A percentile compares a stretch with the other conserved stretches of the same genome.
These are phyloP conservation scores for Amanita exitialis DNA, from an alignment of 768 basidiomycete species.

Conservation along the genomic window DNA sequence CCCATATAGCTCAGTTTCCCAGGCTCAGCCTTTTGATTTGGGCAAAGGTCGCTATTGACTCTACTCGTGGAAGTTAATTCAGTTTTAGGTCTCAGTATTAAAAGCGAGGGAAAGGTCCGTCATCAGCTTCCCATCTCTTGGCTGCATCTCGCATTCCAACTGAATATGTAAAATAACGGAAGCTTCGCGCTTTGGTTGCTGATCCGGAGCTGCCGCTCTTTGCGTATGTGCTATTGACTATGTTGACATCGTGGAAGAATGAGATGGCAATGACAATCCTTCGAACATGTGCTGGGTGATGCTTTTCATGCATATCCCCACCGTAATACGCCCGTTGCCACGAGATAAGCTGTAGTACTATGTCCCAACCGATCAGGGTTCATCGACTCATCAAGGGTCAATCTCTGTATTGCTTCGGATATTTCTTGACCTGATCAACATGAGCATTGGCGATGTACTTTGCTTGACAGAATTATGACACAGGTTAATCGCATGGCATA, in stretches of 20 bases:
- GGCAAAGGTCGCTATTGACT: not conserved
- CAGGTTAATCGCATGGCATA: not conserved
- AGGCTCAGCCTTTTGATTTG: not conserved
- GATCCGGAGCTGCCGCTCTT: not conserved
- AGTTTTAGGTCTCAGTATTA: not conserved
- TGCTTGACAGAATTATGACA: not conserved
- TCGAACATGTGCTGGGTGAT: not conserved
- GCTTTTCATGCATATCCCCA: too few relatives aligned
- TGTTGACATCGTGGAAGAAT: not conserved
- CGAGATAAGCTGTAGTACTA: too few relatives aligned
- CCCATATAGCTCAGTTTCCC: not conserved
- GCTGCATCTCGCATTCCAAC: not conserved
- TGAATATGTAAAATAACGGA: not conserved
- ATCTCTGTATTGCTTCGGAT: not conserved
- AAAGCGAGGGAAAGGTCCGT: not conserved
- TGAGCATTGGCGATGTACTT: not conserved
- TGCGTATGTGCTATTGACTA: not conserved
- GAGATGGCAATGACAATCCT: not conserved
- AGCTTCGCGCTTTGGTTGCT: not conserved
- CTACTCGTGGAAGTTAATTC: not conserved
- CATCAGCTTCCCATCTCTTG: not conserved
- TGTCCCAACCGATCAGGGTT: not conserved
- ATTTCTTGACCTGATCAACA: not conserved
- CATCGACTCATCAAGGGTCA: not conserved
- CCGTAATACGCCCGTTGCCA: too few relatives aligned